Conservation (phyloP, 352 stramenopile genomes). For the Phytophthora podocarpi region DNA sequence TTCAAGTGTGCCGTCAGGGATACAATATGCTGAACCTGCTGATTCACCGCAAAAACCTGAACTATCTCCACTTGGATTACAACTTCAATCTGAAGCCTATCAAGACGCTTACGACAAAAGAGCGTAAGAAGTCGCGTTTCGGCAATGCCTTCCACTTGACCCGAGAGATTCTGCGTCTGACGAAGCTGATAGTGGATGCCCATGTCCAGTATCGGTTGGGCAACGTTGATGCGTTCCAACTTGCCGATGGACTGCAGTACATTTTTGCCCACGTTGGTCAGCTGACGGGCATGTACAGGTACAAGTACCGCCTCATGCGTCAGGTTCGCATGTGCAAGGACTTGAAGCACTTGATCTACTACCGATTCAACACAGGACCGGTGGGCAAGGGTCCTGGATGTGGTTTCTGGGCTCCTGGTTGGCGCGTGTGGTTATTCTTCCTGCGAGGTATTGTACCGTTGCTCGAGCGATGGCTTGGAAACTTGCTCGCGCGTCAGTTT, state of each 20-base stretch:
- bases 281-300: constrained; percentile 99
- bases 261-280: constrained; percentile 99
- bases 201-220: constrained; percentile 99
- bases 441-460: constrained; percentile 98
- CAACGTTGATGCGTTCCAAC: constrained; percentile 99
- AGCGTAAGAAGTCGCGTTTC: constrained; percentile 99
- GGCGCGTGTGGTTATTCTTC: constrained; percentile 99
- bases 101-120: constrained; percentile 99
- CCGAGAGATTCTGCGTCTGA: constrained; percentile 98
- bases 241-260: constrained; percentile 99
- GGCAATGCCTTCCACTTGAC: constrained; percentile 96
- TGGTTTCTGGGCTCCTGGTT: constrained; percentile 99
- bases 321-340: constrained; percentile 99
- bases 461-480: constrained; percentile 99
- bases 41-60: constrained; percentile 99
- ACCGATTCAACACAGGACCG: constrained; percentile 99
- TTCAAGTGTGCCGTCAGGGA: constrained; percentile 98
- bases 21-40: constrained; percentile 99
- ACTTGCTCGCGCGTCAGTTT: constrained; percentile 99
- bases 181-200: constrained; percentile 99
- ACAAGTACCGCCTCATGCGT: constrained; percentile 99
- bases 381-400: constrained; percentile 99
- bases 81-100: constrained; percentile 99
- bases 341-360: constrained; percentile 99
- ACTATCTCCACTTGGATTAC: constrained; percentile 99